These are phyloP conservation scores for Xylariales sp. DNA, from an alignment of 2,329 filamentous ascomycete species.

Conservation along the genomic window DNA sequence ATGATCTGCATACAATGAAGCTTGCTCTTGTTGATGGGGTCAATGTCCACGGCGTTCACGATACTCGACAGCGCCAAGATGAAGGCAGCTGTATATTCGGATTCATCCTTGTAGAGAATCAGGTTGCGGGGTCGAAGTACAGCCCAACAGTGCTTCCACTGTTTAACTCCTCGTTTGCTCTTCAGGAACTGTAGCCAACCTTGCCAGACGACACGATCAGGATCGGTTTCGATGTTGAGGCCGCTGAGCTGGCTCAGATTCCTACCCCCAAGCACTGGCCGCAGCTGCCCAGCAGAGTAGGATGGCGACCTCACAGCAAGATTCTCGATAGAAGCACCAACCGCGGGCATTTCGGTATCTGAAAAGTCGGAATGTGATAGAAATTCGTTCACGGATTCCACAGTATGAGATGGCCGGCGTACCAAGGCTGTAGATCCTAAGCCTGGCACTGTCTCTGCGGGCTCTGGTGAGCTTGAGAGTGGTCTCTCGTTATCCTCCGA, in stretches of 20 bases:
- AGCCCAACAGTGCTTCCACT: constrained; percentile 95
- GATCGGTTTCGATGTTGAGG: constrained; percentile 55
- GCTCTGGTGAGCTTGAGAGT: constrained; percentile 60
- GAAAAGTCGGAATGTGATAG: constrained; percentile 87
- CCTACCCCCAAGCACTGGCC: constrained; percentile 35
- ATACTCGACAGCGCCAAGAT: constrained; percentile 76
- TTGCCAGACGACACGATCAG: constrained; percentile 89
- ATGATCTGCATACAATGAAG: constrained; percentile 88
- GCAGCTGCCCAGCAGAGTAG: constrained; percentile 23
- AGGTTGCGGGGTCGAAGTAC: constrained; percentile 83
- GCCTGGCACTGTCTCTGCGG: constrained; percentile 34
- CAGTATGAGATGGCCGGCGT: constrained; percentile 56
- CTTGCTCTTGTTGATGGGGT: constrained; percentile 81
- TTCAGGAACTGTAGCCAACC: constrained; percentile 84
- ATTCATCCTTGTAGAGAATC: constrained; percentile 87
- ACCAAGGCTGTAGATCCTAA: constrained; percentile 25
- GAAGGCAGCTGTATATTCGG: constrained; percentile 82
- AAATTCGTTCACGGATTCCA: constrained; percentile 64
- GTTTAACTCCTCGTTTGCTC: constrained; percentile 74
- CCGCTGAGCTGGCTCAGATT: constrained; percentile 63
- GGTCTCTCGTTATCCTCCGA: constrained; percentile 34
- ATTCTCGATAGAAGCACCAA: constrained; percentile 49
- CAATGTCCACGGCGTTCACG: constrained; percentile 88
- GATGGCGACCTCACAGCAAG: constrained; percentile 36
- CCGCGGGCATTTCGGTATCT: constrained; percentile 53